Conservation (phyloP, 805 yeast genomes). For the Candida tibetensis region DNA sequence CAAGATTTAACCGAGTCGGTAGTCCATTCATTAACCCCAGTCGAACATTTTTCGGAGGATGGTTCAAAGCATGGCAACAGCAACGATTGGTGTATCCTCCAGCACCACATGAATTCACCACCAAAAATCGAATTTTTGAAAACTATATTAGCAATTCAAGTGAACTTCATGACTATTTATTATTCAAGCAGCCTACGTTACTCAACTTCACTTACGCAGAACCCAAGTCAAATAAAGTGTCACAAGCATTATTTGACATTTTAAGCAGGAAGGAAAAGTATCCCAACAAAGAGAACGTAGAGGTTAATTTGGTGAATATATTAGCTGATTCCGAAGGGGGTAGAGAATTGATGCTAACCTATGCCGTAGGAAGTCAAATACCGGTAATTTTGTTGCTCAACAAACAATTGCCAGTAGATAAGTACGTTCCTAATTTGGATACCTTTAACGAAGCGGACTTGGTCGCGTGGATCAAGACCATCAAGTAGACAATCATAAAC, state of each 20-base stretch:
- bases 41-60: conserved; percentile 8
- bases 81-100: conserved; percentile 42
- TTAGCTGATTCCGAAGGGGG: conserved; percentile 68
- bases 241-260: conserved; percentile 54
- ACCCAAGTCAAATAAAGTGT: conserved; percentile 55
- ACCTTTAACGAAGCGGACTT: conserved; percentile 28
- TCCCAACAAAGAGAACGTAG: conserved; percentile 31
- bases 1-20: not conserved
- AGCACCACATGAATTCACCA: conserved; percentile 31
- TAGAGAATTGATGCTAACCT: conserved; percentile 54
- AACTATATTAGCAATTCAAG: conserved; percentile 48
- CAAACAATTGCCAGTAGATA: conserved; percentile 56
- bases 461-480: conserved; percentile 27
- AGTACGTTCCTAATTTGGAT: conserved; percentile 21
- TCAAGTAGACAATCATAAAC: conserved; percentile 13
- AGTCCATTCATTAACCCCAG: no score
- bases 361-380: conserved; percentile 46
- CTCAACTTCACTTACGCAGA: conserved; percentile 75
- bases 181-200: conserved; percentile 59
- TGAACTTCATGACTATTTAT: conserved; percentile 56
- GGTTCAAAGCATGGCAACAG: conserved; percentile 11
- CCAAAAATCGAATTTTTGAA: conserved; percentile 38
- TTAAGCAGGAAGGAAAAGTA: conserved; percentile 20
- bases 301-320: conserved; percentile 64
- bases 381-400: conserved; percentile 68